phyloP scores from a whole-genome alignment of 208 protist species.

The Kentomonas sorsogonicus region DNA sequence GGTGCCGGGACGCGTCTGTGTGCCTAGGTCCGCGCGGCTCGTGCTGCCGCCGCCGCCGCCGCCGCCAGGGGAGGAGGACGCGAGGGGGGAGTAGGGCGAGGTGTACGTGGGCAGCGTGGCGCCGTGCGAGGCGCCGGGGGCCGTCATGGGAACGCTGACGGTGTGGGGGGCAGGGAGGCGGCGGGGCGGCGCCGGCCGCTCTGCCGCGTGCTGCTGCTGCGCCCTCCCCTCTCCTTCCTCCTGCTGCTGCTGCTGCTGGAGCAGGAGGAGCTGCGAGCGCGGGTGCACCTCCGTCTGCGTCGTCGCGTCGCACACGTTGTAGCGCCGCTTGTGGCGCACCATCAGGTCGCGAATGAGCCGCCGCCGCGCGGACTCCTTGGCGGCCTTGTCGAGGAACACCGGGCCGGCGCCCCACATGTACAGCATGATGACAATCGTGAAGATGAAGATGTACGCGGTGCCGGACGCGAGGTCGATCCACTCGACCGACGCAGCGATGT shows the following conservation, averaged over 20 bases:
- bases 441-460: slow-evolving; percentile 76
- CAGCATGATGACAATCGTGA: slow-evolving; percentile 42
- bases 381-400: slow-evolving; percentile 42
- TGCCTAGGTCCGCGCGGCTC: too few species aligned
- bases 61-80: too few species aligned
- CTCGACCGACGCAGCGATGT: slow-evolving; percentile 41
- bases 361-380: slow-evolving; percentile 43
- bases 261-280: slow-evolving; percentile 9
- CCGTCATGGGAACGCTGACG: too few species aligned
- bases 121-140: too few species aligned
- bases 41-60: too few species aligned
- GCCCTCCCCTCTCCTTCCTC: background rate
- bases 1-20: too few species aligned
- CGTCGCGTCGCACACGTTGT: slow-evolving; percentile 32
- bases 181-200: too few species aligned
- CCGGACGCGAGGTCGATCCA: slow-evolving; percentile 47
- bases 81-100: too few species aligned
- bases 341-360: slow-evolving; percentile 52
- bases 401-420: slow-evolving; percentile 53
- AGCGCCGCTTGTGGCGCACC: slow-evolving; percentile 35
- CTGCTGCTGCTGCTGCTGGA: slow-evolving; percentile 2
- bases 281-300: slow-evolving; percentile 51
- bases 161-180: too few species aligned
- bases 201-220: too few species aligned
- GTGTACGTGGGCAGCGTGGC: too few species aligned